Evolutionary conservation across 306 rosid species (phyloP).

Genomic region (Cyamopsis tetragonoloba): DNA sequence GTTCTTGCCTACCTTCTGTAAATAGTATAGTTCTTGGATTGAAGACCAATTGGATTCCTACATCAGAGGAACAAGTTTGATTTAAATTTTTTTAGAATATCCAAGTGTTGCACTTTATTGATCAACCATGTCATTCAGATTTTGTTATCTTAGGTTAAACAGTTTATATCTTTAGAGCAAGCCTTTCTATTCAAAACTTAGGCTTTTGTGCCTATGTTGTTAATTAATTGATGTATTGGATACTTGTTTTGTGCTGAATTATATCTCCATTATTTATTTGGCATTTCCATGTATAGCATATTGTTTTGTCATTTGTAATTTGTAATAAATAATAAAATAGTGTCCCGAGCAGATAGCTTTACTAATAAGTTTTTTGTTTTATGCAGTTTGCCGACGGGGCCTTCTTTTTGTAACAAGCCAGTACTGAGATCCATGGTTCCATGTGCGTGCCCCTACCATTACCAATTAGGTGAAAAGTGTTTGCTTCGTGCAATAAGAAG

Average conservation of each 20-base stretch:
- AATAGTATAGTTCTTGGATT: not conserved
- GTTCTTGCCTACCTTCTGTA: not conserved
- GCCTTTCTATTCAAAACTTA: not conserved
- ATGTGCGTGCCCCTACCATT: conserved; percentile 36
- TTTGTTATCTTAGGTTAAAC: not conserved
- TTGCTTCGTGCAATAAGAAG: conserved; percentile 44
- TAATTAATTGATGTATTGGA: not conserved
- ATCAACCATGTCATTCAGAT: not conserved
- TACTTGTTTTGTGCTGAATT: conserved; percentile 1
- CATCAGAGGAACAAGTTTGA: not conserved
- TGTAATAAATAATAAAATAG: no score
- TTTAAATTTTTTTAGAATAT: not conserved
- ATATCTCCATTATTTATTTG: no score
- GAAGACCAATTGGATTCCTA: not conserved
- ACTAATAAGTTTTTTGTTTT: conserved; percentile 28
- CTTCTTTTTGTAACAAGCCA: conserved; percentile 44
- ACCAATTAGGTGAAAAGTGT: conserved; percentile 42
- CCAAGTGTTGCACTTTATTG: not conserved
- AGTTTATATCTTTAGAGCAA: not conserved
- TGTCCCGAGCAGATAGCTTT: conserved; percentile 5
- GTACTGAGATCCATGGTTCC: conserved; percentile 47
- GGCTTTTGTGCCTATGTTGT: not conserved
- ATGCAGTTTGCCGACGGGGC: conserved; percentile 47
- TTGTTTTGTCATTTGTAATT: conserved; percentile 1
- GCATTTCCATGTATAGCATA: not conserved